phyloP scores from a whole-genome alignment of 2,329 filamentous ascomycete genomes.

The Alternaria viburni region DNA sequence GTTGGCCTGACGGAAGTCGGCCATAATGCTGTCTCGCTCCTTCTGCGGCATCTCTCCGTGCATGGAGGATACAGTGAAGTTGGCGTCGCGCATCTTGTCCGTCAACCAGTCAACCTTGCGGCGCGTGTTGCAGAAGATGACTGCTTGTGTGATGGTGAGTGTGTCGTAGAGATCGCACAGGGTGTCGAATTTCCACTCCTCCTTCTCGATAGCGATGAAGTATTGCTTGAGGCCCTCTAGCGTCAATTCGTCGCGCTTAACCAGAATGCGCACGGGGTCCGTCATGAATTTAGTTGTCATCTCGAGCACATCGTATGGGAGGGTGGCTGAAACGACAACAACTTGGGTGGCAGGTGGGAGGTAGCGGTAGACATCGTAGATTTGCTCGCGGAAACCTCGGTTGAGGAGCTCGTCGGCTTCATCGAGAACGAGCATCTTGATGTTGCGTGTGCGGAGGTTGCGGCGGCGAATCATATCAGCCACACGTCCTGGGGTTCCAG shows the following conservation, averaged over 20 bases:
- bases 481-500: conserved; percentile 94
- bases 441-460: conserved; percentile 74
- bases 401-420: conserved; percentile 83
- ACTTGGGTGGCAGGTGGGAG: conserved; percentile 96
- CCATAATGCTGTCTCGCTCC: conserved; percentile 98
- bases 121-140: conserved; percentile 99
- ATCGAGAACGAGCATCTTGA: conserved; percentile 80
- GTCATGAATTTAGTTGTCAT: conserved; percentile 99
- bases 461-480: conserved; percentile 81
- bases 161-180: conserved; percentile 99
- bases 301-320: conserved; percentile 96
- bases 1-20: conserved; percentile 96
- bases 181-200: conserved; percentile 99
- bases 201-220: conserved; percentile 98
- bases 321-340: conserved; percentile 95
- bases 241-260: conserved; percentile 98
- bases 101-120: conserved; percentile 99
- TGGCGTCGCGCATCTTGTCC: conserved; percentile 98
- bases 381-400: conserved; percentile 96
- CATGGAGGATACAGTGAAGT: conserved; percentile 99
- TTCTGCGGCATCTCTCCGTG: conserved; percentile 99
- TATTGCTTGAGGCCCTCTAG: conserved; percentile 98
- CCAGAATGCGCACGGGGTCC: conserved; percentile 91
- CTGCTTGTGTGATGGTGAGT: conserved; percentile 95
- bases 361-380: conserved; percentile 98